These are phyloP conservation scores for Boechera stricta DNA, from an alignment of 345 rosid genomes.

Conservation along the genomic window DNA sequence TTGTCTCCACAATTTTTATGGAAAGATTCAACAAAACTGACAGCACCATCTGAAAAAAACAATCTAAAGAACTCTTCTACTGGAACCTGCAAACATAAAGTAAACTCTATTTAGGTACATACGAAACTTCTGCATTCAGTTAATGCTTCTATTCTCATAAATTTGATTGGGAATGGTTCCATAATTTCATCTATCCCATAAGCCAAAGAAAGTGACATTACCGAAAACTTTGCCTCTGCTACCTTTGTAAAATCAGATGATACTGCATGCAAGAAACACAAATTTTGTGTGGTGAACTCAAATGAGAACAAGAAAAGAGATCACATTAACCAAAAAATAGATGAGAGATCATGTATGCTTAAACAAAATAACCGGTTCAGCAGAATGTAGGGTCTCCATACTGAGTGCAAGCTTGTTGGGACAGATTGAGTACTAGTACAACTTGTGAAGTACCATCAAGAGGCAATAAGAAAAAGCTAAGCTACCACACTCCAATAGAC, in stretches of 20 bases:
- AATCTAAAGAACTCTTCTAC: conserved; percentile 81
- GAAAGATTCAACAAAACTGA: conserved; percentile 72
- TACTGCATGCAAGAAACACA: conserved; percentile 67
- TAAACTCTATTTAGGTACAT: conserved; percentile 8
- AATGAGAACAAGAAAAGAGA: conserved; percentile 7
- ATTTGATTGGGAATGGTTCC: conserved; percentile 18
- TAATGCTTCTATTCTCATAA: conserved; percentile 11
- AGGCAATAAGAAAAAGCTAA: conserved; percentile 23
- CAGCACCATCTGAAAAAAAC: conserved; percentile 75
- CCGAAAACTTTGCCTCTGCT: conserved; percentile 82
- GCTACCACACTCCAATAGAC: conserved; percentile 5
- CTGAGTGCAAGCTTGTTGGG: conserved; percentile 22
- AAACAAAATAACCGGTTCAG: conserved; percentile 14
- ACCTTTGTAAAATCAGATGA: conserved; percentile 67
- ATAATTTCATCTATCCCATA: conserved; percentile 11
- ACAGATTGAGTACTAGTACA: conserved; percentile 27
- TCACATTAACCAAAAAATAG: conserved; percentile 10
- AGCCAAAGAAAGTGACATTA: conserved; percentile 49
- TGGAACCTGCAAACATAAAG: conserved; percentile 64
- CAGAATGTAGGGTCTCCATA: conserved; percentile 29
- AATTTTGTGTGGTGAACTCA: conserved; percentile 34
- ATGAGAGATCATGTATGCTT: conserved; percentile 31
- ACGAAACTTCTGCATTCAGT: conserved; percentile 20
- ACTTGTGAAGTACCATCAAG: conserved; percentile 21
- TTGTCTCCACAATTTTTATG: conserved; percentile 88